These are phyloP conservation scores for Pochonia chlamydosporia DNA, from an alignment of 2,329 filamentous ascomycete genomes.

Conservation along the genomic window DNA sequence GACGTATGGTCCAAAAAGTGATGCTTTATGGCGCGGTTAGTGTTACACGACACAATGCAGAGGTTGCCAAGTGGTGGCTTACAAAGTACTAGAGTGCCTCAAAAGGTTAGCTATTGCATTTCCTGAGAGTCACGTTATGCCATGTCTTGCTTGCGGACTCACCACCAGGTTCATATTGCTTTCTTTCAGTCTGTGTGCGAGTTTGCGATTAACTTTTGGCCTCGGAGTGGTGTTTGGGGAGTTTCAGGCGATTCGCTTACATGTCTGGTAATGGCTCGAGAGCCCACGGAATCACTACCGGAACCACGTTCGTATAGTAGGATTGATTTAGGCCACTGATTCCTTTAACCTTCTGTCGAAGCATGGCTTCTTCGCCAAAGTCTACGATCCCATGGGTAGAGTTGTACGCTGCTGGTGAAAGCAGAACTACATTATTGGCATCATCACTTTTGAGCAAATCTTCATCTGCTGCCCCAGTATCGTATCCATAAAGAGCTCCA, in stretches of 20 bases:
- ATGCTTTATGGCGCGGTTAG: conserved; percentile 27
- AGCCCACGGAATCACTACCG: conserved; percentile 48
- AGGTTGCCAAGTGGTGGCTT: conserved; percentile 16
- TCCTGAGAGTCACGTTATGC: neutral
- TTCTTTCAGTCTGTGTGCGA: conserved; percentile 27
- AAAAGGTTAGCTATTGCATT: neutral
- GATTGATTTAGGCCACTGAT: neutral
- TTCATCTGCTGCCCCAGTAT: neutral
- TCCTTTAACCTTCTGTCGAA: neutral
- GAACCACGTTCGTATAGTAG: conserved; percentile 66
- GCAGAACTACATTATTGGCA: neutral
- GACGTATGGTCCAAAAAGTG: conserved; percentile 76
- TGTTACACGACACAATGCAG: neutral
- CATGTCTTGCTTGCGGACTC: conserved; percentile 13
- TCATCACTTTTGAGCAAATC: conserved; percentile 2
- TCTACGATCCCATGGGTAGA: conserved; percentile 18
- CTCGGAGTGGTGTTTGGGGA: neutral
- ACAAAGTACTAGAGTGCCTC: conserved; percentile 38
- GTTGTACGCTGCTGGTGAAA: neutral
- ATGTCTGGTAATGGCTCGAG: conserved; percentile 42
- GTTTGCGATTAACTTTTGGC: neutral
- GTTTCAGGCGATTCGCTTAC: conserved; percentile 16
- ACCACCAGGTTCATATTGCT: conserved; percentile 75
- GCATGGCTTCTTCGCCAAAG: conserved; percentile 10
- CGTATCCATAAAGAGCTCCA: conserved; percentile 1